phyloP scores from a whole-genome alignment of 306 rosid genomes.

The Rosa multiflora region DNA sequence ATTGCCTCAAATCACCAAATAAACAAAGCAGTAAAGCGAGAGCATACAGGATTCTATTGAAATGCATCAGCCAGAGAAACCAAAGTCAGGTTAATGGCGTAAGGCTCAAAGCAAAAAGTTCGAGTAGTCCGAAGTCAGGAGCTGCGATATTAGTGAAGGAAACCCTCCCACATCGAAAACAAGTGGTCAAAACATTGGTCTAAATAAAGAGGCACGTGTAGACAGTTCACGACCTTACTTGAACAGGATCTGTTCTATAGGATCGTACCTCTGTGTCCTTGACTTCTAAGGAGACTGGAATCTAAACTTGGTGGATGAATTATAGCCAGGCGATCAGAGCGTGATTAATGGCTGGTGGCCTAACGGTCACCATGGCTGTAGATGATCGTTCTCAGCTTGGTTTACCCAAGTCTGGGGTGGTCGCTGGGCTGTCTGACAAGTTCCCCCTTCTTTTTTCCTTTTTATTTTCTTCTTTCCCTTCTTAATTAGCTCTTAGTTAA shows the following conservation, averaged over 20 bases:
- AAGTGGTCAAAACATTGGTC: too few relatives aligned
- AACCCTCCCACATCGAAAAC: neutral
- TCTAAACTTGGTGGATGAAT: neutral
- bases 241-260: constrained; percentile 5
- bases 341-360: neutral
- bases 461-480: too few relatives aligned
- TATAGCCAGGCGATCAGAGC: neutral
- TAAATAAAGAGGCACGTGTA: neutral
- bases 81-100: too few relatives aligned
- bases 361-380: neutral
- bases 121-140: neutral
- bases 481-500: too few relatives aligned
- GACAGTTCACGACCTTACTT: neutral
- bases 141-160: neutral
- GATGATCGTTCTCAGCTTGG: neutral
- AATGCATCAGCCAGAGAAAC: too few relatives aligned
- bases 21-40: too few relatives aligned
- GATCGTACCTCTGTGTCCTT: neutral
- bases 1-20: too few relatives aligned
- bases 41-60: too few relatives aligned
- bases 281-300: neutral
- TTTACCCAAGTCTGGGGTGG: neutral
- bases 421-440: constrained; percentile 6
- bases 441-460: neutral
- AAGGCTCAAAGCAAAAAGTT: neutral